Percentiles rank a stretch among this genome's conserved stretches.
Conservation (phyloP, 495 filamentous ascomycete genomes). For the Aspergillus indologenus region DNA sequence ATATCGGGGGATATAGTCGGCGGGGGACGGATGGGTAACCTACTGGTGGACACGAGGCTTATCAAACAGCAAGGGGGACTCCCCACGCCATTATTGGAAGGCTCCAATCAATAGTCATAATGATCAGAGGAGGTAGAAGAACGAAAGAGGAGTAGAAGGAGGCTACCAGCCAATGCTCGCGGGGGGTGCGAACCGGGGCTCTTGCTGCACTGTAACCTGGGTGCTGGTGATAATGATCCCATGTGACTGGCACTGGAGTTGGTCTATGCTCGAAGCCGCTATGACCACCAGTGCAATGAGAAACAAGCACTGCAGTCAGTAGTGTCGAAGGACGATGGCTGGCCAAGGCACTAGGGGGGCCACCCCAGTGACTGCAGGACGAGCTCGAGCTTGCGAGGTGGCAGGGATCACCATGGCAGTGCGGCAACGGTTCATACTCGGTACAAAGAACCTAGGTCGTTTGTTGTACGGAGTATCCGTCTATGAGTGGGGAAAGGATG, state of each 20-base stretch:
- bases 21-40: not conserved
- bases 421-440: not conserved
- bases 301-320: not conserved
- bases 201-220: not conserved
- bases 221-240: not conserved
- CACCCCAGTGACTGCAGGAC: not conserved
- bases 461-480: too few relatives aligned
- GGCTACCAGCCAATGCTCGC: not conserved
- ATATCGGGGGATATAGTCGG: conserved; percentile 7
- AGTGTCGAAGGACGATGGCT: not conserved
- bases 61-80: conserved; percentile 33
- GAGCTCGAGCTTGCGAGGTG: not conserved
- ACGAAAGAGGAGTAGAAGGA: not conserved
- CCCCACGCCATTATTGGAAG: conserved; percentile 15
- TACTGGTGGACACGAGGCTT: conserved; percentile 26
- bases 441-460: not conserved
- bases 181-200: not conserved
- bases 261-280: not conserved
- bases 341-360: conserved; percentile 2
- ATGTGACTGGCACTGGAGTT: not conserved
- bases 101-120: conserved; percentile 19
- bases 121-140: not conserved
- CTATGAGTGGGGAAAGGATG: not conserved
- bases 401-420: conserved; percentile 1
- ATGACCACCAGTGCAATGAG: not conserved